Percentiles rank a stretch among this genome's conserved stretches.
These are phyloP conservation scores for Taphrina populina DNA, from an alignment of 1,139 yeast genomes.

Conservation along the genomic window DNA sequence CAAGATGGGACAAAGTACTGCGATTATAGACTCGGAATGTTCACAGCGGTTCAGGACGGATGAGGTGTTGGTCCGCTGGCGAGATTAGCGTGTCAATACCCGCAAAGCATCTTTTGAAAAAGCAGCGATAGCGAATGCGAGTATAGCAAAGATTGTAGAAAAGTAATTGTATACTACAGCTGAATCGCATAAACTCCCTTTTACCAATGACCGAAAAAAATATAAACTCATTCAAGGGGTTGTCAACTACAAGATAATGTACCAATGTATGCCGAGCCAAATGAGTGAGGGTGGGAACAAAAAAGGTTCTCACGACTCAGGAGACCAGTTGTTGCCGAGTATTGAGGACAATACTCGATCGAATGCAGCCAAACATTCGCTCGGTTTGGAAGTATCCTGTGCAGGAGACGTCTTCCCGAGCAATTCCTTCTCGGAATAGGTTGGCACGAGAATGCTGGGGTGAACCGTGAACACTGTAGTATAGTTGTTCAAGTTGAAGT, in stretches of 20 bases:
- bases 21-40: slow-evolving; percentile 71
- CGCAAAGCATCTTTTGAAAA: neutral
- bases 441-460: neutral
- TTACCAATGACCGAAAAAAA: neutral
- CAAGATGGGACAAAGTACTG: slow-evolving; percentile 69
- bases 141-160: too few species aligned
- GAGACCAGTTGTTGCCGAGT: slow-evolving; percentile 14
- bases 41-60: slow-evolving; percentile 69
- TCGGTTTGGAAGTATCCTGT: neutral
- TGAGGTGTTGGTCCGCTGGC: slow-evolving; percentile 40
- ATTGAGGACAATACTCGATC: slow-evolving; percentile 14
- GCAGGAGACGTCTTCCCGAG: neutral
- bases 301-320: too few species aligned
- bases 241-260: too few species aligned
- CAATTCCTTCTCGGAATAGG: slow-evolving; percentile 16
- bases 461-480: slow-evolving; percentile 16
- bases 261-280: too few species aligned
- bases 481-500: slow-evolving; percentile 24
- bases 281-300: too few species aligned
- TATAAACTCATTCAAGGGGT: too few species aligned
- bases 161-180: neutral
- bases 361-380: slow-evolving; percentile 10
- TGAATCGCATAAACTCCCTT: neutral
- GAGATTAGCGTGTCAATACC: too few species aligned
- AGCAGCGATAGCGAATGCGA: neutral